These are phyloP conservation scores for Paxillus involutus DNA, from an alignment of 768 basidiomycete genomes.

Conservation along the genomic window DNA sequence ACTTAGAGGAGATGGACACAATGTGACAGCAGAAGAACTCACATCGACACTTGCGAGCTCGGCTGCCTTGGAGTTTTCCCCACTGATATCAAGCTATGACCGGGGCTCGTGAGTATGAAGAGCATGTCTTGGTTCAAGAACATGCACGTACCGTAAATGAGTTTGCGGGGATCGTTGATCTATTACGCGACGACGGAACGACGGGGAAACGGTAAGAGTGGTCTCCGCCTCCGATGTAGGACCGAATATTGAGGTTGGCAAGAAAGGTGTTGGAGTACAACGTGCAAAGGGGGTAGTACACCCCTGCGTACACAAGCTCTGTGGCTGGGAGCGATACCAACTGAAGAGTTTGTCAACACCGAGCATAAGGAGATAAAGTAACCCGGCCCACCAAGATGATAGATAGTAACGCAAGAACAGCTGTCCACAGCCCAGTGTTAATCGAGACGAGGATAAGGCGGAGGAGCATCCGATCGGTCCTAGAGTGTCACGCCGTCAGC, in stretches of 20 bases:
- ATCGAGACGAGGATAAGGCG: not conserved
- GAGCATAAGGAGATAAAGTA: not conserved
- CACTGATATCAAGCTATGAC: not conserved
- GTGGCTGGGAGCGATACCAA: not conserved
- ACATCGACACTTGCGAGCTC: not conserved
- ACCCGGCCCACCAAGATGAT: not conserved
- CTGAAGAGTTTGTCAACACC: not conserved
- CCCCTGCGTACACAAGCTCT: not conserved
- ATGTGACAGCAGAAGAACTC: not conserved
- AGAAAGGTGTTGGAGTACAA: constrained; percentile 24
- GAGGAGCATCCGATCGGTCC: not conserved
- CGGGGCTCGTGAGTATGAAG: not conserved
- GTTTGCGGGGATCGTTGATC: not conserved
- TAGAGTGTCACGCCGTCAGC: not conserved
- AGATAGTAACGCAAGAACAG: not conserved
- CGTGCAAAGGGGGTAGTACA: constrained; percentile 21
- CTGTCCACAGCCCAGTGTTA: not conserved
- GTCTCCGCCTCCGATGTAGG: not conserved
- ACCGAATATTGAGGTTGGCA: constrained; percentile 17
- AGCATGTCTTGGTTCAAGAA: not conserved
- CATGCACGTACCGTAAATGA: not conserved
- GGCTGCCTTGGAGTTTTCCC: not conserved
- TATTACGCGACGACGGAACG: not conserved
- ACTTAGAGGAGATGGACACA: not conserved
- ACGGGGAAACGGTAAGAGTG: not conserved